These are phyloP conservation scores for Hydrangea macrophylla DNA, from an alignment of 148 eudicot species.

Conservation along the genomic window DNA sequence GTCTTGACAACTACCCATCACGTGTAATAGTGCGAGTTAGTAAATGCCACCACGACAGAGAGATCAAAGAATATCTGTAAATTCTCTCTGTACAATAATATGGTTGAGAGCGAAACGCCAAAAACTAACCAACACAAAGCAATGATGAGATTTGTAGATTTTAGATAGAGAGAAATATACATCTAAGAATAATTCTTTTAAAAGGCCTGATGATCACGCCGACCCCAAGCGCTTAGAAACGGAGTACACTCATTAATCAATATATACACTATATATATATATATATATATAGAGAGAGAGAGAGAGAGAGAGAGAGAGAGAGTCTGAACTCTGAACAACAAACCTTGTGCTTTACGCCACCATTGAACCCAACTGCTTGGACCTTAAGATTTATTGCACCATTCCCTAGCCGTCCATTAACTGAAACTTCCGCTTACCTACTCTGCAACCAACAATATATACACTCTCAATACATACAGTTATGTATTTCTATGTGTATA, in stretches of 20 bases:
- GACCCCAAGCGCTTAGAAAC: no score
- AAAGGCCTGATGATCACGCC: no score
- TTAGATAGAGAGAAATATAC: not conserved
- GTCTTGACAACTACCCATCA: slow-evolving; percentile 15
- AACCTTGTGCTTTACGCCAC: slow-evolving; percentile 12
- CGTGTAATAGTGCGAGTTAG: slow-evolving; percentile 10
- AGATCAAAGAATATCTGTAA: not conserved
- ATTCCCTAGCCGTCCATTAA: not conserved
- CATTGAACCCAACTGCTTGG: slow-evolving; percentile 14
- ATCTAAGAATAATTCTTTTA: no score
- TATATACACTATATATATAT: no score
- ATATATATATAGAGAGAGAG: no score
- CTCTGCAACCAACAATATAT: slow-evolving; percentile 9
- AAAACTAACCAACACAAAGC: not conserved
- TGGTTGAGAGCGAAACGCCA: slow-evolving; percentile 16
- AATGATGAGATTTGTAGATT: slow-evolving; percentile 13
- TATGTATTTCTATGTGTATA: not conserved
- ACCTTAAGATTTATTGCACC: slow-evolving; percentile 22
- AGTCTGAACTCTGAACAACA: slow-evolving; percentile 7
- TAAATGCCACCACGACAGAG: slow-evolving; percentile 3
- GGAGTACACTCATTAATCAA: no score
- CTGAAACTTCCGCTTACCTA: not conserved
- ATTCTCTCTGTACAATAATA: not conserved
- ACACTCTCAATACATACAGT: not conserved
- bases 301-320: slow-evolving; percentile 19